A percentile compares a stretch with the other conserved stretches of the same genome.
phyloP scores from a whole-genome alignment of 192 early-diverging fungal genomes.

The Coemansia sp. region DNA sequence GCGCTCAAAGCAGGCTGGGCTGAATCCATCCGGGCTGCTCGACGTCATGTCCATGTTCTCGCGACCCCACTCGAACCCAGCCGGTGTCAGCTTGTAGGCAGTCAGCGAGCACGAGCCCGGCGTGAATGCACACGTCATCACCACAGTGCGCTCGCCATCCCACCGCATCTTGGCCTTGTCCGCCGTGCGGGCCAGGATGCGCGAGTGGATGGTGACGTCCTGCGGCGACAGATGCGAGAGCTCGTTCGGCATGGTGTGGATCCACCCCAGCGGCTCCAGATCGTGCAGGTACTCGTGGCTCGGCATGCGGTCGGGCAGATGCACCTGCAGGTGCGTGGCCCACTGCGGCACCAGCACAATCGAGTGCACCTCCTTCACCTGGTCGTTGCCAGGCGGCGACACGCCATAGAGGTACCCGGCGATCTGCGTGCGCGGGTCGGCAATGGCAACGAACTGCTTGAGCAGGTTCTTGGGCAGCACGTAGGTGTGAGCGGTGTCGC shows the following conservation, averaged over 20 bases:
- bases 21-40: constrained; percentile 80
- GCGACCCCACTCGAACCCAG: constrained; percentile 95
- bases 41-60: constrained; percentile 84
- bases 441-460: constrained; percentile 92
- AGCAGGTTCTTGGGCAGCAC: constrained; percentile 98
- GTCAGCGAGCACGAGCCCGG: constrained; percentile 96
- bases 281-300: constrained; percentile 89
- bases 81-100: constrained; percentile 93
- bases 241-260: constrained; percentile 96
- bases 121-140: constrained; percentile 95
- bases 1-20: constrained; percentile 87
- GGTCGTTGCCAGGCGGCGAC: constrained; percentile 80
- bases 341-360: constrained; percentile 98
- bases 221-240: constrained; percentile 80
- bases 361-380: constrained; percentile 93
- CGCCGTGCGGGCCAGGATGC: constrained; percentile 79
- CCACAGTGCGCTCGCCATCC: constrained; percentile 93
- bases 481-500: constrained; percentile 92
- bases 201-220: constrained; percentile 89
- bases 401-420: constrained; percentile 94
- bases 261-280: constrained; percentile 95
- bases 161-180: constrained; percentile 63
- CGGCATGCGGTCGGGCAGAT: constrained; percentile 84
- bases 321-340: constrained; percentile 93
- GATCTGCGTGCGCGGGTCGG: constrained; percentile 94